Evolutionary conservation across 2,329 filamentous ascomycete genomes (phyloP).

Genomic region (Penicillium sp.): DNA sequence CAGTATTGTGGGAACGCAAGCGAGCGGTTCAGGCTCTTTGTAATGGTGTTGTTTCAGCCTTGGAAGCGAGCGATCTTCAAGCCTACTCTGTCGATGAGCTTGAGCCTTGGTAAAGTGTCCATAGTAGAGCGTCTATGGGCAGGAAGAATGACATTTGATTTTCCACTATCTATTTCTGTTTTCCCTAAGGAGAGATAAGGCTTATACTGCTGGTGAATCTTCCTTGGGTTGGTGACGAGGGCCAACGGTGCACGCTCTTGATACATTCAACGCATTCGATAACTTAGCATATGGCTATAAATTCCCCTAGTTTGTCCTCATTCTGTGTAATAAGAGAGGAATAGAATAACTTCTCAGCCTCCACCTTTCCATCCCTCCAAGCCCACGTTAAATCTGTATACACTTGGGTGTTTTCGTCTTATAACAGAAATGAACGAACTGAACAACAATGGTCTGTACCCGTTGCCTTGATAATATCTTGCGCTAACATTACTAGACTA

Average conservation of each 20-base stretch:
- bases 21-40: neutral
- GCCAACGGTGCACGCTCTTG: neutral
- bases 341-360: too few species aligned
- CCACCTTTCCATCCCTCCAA: too few species aligned
- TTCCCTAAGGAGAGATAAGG: too few species aligned
- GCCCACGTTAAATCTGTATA: too few species aligned
- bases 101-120: neutral
- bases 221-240: neutral
- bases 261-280: neutral
- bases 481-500: too few species aligned
- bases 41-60: neutral
- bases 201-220: neutral
- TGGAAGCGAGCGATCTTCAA: neutral
- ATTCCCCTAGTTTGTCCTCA: too few species aligned
- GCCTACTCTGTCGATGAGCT: neutral
- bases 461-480: too few species aligned
- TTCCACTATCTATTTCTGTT: neutral
- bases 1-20: neutral
- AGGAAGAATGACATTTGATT: neutral
- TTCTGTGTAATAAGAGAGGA: too few species aligned
- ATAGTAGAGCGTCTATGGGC: neutral
- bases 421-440: too few species aligned
- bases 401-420: too few species aligned
- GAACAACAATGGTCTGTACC: too few species aligned
- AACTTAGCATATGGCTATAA: too few species aligned